Percentiles rank a stretch among this genome's conserved stretches.
These are phyloP conservation scores for sorghum (Sorghum bicolor) DNA, from an alignment of 176 grass and related monocot genomes.

Conservation along the genomic window Sorghum_bicolor_NCBIv3 NC_012879.2:51484501-51485000, in stretches of 20 bases:
- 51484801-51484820: not conserved
- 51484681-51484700: not conserved
- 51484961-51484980: not conserved
- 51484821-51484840: not conserved
- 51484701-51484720: too few relatives aligned
- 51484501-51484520: too few relatives aligned
- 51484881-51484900: not conserved
- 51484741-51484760: not conserved
- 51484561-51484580: not conserved
- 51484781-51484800: not conserved
- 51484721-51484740: not conserved
- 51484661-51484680: not conserved
- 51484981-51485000: not conserved
- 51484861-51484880: slow-evolving; percentile 18
- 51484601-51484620: slow-evolving; percentile 13
- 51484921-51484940: not conserved
- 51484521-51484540: not conserved
- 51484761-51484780: not conserved
- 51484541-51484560: not conserved
- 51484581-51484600: not conserved
- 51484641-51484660: too few relatives aligned
- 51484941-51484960: not conserved
- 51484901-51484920: slow-evolving; percentile 5
- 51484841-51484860: not conserved
- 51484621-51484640: not conserved